Conservation (phyloP, 352 stramenopile species). For the Phytophthora multivora region DNA sequence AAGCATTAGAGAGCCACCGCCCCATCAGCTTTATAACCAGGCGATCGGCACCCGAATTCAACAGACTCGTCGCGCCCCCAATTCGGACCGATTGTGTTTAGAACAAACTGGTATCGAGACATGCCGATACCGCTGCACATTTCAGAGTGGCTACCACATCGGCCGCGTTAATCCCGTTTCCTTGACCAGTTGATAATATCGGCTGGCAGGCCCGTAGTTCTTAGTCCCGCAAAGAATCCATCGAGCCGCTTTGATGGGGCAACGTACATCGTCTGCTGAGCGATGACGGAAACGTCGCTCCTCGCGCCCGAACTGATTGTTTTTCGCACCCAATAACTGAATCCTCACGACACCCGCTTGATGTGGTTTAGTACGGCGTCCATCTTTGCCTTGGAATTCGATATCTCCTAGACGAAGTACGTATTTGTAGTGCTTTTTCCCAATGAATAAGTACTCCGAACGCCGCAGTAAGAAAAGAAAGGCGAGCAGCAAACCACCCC, state of each 20-base stretch:
- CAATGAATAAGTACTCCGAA: neutral
- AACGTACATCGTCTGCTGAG: neutral
- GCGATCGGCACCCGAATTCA: conserved; percentile 3
- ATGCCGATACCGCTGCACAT: neutral
- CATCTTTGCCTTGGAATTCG: neutral
- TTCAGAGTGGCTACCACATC: neutral
- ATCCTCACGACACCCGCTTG: neutral
- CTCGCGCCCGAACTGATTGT: neutral
- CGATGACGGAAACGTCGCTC: neutral
- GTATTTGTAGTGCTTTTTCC: neutral
- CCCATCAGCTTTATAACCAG: conserved; percentile 3
- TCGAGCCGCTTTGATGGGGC: neutral
- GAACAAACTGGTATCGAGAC: conserved; percentile 2
- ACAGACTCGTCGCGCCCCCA: neutral
- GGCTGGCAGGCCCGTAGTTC: neutral
- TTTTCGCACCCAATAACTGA: neutral
- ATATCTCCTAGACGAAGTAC: neutral
- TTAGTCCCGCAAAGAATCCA: conserved; percentile 3
- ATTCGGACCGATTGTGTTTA: conserved; percentile 7
- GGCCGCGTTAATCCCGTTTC: neutral
- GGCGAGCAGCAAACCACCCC: conserved; percentile 8
- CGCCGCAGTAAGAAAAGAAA: conserved; percentile 1
- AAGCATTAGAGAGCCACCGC: conserved; percentile 1
- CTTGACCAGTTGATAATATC: neutral
- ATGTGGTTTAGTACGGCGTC: neutral